Conservation (phyloP, 495 filamentous ascomycete species). For the Aspergillus conjunctus region DNA sequence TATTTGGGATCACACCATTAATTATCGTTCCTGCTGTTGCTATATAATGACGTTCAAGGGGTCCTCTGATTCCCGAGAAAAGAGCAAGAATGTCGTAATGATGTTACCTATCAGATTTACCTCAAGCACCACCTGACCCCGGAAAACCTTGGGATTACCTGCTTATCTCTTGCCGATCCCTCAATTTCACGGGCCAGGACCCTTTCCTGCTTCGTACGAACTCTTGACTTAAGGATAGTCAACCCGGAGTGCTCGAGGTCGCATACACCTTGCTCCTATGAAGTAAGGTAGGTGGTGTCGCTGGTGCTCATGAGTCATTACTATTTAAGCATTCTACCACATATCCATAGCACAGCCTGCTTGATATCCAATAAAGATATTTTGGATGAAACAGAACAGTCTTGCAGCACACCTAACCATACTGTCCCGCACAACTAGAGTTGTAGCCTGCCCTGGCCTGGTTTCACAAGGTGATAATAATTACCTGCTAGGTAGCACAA, state of each 20-base stretch:
- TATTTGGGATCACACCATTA: neutral
- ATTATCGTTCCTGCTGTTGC: neutral
- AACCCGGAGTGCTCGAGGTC: neutral
- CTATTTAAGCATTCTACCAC: neutral
- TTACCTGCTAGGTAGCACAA: no score
- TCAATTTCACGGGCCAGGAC: neutral
- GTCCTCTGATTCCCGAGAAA: neutral
- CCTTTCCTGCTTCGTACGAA: neutral
- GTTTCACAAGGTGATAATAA: no score
- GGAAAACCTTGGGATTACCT: neutral
- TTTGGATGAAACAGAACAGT: no score
- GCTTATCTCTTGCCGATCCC: neutral
- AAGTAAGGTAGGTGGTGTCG: neutral
- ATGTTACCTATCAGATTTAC: slow-evolving; percentile 12
- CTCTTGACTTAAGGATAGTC: no score
- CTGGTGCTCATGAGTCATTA: neutral
- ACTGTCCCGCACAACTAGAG: no score
- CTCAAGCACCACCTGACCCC: neutral
- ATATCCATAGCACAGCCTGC: neutral
- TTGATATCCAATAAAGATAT: no score
- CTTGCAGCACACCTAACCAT: no score
- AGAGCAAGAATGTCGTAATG: neutral
- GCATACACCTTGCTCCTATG: neutral
- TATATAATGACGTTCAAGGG: neutral
- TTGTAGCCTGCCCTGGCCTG: no score